Conservation (phyloP, 2,329 filamentous ascomycete species). For the Grosmannia penicillata region DNA sequence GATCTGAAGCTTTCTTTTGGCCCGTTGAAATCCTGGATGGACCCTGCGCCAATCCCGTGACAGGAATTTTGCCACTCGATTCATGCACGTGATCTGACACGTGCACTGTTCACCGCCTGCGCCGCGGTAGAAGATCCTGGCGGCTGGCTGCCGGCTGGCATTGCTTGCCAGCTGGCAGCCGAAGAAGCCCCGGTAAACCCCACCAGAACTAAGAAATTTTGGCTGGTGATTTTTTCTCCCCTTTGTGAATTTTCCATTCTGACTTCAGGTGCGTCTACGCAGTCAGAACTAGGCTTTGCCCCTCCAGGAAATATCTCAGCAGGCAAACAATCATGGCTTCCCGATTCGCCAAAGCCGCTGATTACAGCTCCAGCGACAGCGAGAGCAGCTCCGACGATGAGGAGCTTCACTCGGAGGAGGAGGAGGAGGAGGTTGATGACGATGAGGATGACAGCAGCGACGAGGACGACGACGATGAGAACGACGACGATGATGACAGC, state of each 20-base stretch:
- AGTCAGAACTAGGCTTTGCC: background rate
- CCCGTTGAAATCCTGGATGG: no score
- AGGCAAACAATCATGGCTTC: constrained; percentile 38
- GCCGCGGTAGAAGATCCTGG: no score
- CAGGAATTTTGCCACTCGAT: background rate
- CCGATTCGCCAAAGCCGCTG: constrained; percentile 85
- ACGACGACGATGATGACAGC: constrained; percentile 44
- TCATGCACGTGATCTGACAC: background rate
- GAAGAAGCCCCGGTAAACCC: background rate
- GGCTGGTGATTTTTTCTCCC: constrained; percentile 1
- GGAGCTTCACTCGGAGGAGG: constrained; percentile 76
- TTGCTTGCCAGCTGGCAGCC: constrained; percentile 6
- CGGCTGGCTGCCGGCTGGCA: no score
- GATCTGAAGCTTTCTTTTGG: background rate
- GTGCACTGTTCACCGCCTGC: background rate
- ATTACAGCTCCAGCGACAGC: constrained; percentile 88
- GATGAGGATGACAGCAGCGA: constrained; percentile 52
- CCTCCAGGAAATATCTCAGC: background rate
- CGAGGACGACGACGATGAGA: constrained; percentile 51
- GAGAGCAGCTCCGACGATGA: constrained; percentile 95
- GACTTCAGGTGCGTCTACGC: background rate
- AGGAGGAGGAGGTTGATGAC: constrained; percentile 38
- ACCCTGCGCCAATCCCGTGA: no score
- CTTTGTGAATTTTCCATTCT: background rate
- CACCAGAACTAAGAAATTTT: constrained; percentile 4